phyloP scores from a whole-genome alignment of 1,284 basidiomycete species.

The Ceratobasidium sp. region DNA sequence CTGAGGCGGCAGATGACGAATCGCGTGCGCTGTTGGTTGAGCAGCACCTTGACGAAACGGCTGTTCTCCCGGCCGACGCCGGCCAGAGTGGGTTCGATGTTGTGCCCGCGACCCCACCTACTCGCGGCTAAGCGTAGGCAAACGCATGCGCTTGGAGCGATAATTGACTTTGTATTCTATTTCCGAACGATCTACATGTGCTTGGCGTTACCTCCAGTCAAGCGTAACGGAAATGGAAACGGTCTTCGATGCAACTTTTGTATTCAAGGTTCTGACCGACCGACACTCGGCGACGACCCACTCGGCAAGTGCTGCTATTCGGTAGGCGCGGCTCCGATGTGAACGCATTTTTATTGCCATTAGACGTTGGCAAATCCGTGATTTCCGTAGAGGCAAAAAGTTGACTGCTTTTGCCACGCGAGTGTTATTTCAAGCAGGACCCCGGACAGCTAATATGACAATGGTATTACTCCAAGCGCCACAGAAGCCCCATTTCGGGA shows the following conservation, averaged over 20 bases:
- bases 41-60: constrained; percentile 74
- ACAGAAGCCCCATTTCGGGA: neutral
- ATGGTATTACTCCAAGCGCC: neutral
- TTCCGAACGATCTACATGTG: constrained; percentile 10
- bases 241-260: constrained; percentile 4
- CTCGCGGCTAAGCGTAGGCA: constrained; percentile 33
- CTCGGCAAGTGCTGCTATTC: neutral
- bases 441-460: neutral
- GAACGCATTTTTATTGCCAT: constrained; percentile 5
- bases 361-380: constrained; percentile 2
- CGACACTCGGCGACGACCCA: neutral
- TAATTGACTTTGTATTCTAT: constrained; percentile 5
- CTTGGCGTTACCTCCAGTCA: neutral
- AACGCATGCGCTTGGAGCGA: neutral
- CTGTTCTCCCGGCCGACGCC: constrained; percentile 70
- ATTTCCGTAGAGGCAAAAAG: constrained; percentile 12
- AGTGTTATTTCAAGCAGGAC: neutral
- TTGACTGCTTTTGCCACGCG: constrained; percentile 22
- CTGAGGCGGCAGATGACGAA: constrained; percentile 63
- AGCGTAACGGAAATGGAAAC: neutral
- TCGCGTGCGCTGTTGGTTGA: constrained; percentile 61
- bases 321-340: constrained; percentile 14
- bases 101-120: constrained; percentile 49
- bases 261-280: constrained; percentile 30
- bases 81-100: constrained; percentile 52